Base-by-base conservation (phyloP, 257 asterid species). In the Solanum ossicruentum region DNA sequence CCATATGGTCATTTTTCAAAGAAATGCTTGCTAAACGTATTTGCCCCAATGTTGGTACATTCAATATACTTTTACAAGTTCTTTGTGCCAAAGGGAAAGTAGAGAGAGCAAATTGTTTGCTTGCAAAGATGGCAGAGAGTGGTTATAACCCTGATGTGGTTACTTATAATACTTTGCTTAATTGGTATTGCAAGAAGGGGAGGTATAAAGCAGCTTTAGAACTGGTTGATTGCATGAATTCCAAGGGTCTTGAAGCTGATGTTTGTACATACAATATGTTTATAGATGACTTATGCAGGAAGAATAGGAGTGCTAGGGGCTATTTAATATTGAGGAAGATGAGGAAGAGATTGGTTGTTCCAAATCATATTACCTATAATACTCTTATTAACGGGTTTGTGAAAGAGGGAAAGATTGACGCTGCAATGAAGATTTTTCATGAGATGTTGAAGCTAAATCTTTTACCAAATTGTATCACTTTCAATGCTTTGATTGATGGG, bases 91-190 rank as follows among this genome's bases (percentile, higher is more conserved):
- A 91, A 56, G 98, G 98, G 82, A 92, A 93, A 83, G 86, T 95
- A 77, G 91, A 92, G 88, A 91, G 92, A 89, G 98, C 98, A 1
- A 88, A 85, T 21, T 89, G 89, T 90, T 90, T 96, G 60, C 89
- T 96, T 1, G 84, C 72, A 80, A 95, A 91, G 88, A 96, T 96
- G 97, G 98, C 93, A 92, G 95, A 92, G 88, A 91, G 98, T 84
- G 99, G 98, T 51, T 94, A 92, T 89, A 92, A 91, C n/a, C 98
- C 95, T 1, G 94, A 84, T 17, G 87, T 91, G 55, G 98, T 95
- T 86, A 93, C 98, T 90, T 96, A 96, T 86, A 96, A 96, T 80
- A 93, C 98, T 8, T 90, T 96, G 81, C 90, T 96, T 72, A 95
- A 90, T 87, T 93, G 98, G 98, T 93, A 75, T 83, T 91, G 97